Conservation (phyloP, 305 asterid species). For the Fraxinus velutina region DNA sequence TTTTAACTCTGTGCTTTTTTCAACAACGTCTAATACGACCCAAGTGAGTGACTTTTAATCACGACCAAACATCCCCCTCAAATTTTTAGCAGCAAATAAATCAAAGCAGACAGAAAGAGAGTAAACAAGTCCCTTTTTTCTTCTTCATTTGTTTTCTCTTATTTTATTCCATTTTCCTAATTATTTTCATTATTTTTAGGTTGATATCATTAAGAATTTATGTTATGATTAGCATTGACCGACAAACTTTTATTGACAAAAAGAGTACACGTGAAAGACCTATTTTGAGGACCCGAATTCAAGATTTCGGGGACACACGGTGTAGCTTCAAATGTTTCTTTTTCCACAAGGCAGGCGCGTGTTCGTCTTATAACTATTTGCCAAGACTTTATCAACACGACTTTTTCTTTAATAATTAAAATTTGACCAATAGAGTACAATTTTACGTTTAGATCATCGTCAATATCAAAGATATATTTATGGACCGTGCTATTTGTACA, state of each 20-base stretch:
- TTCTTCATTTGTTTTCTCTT: background rate
- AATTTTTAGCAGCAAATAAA: background rate
- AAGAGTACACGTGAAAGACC: background rate
- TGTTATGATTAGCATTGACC: constrained; percentile 1
- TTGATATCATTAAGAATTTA: background rate
- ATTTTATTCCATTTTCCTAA: background rate
- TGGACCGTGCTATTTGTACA: too few species aligned
- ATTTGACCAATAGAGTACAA: background rate
- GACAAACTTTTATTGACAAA: background rate
- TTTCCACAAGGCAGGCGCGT: background rate
- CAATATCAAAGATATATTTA: too few species aligned
- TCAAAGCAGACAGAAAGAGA: background rate
- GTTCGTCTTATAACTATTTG: background rate
- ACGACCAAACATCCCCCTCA: background rate
- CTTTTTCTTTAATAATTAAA: background rate
- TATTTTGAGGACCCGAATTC: background rate
- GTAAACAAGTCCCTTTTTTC: background rate
- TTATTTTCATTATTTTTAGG: background rate
- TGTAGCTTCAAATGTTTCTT: background rate
- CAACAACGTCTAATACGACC: background rate
- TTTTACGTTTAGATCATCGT: background rate
- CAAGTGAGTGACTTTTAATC: background rate
- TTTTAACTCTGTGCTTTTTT: background rate
- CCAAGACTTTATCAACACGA: background rate
- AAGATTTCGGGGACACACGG: background rate